These are phyloP conservation scores for Platanus orientalis DNA, from an alignment of 164 flowering plant species.

Conservation along the genomic window DNA sequence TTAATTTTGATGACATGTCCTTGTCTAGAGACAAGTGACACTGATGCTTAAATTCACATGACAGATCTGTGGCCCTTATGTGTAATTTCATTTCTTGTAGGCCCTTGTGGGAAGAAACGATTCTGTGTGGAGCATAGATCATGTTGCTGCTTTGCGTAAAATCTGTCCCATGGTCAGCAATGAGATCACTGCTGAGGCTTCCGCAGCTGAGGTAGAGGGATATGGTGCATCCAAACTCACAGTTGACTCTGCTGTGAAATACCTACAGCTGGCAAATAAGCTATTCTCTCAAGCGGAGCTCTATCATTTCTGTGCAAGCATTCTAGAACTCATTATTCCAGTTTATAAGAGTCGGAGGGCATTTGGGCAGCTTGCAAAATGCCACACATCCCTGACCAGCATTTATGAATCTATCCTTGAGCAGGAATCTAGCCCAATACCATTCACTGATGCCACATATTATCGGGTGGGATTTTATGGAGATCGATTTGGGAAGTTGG, in stretches of 20 bases:
- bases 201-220: slow-evolving; percentile 99
- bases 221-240: slow-evolving; percentile 99
- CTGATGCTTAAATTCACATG: too few species aligned
- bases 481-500: slow-evolving; percentile 76
- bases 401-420: slow-evolving; percentile 96
- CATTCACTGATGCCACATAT: slow-evolving; percentile 94
- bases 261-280: slow-evolving; percentile 93
- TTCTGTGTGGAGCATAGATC: slow-evolving; percentile 93
- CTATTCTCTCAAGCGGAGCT: slow-evolving; percentile 98
- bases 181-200: slow-evolving; percentile 81
- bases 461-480: slow-evolving; percentile 97
- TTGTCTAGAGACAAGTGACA: too few species aligned
- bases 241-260: slow-evolving; percentile 97
- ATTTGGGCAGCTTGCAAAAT: slow-evolving; percentile 95
- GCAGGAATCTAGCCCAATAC: slow-evolving; percentile 97
- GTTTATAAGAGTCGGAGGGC: slow-evolving; percentile 92
- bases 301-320: slow-evolving; percentile 92
- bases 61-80: background rate
- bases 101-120: slow-evolving; percentile 97
- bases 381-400: slow-evolving; percentile 86
- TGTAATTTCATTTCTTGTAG: slow-evolving; percentile 29
- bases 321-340: slow-evolving; percentile 93
- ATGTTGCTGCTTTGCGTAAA: slow-evolving; percentile 71
- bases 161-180: slow-evolving; percentile 94
- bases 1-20: too few species aligned